Evolutionary conservation across 2,329 filamentous ascomycete species (phyloP).

Genomic region (Diplodia seriata): DNA sequence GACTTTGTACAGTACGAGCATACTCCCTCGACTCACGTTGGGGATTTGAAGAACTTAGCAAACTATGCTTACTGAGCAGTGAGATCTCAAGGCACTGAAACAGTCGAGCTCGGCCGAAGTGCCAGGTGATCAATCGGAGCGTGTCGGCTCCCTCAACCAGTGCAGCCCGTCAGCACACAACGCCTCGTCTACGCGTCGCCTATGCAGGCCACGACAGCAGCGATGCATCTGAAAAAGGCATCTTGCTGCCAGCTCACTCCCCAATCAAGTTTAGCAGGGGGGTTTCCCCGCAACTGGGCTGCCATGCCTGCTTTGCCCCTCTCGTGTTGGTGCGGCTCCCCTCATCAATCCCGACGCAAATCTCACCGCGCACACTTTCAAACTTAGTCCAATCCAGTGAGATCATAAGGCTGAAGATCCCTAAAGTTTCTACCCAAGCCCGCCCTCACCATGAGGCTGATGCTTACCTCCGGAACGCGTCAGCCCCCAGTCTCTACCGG

Average conservation of each 20-base stretch:
- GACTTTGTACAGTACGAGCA: conserved; percentile 19
- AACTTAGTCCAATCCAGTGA: conserved; percentile 15
- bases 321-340: conserved; percentile 23
- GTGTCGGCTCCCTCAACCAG: conserved; percentile 12
- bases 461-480: conserved; percentile 31
- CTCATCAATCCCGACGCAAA: conserved; percentile 28
- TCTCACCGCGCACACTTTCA: neutral
- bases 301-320: conserved; percentile 13
- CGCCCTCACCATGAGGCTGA: conserved; percentile 24
- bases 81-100: conserved; percentile 6
- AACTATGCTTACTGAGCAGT: conserved; percentile 17
- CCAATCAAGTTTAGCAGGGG: neutral
- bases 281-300: conserved; percentile 4
- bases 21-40: conserved; percentile 4
- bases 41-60: neutral
- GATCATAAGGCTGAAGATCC: conserved; percentile 31
- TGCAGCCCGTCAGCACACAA: conserved; percentile 24
- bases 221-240: conserved; percentile 3
- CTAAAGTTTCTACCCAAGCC: neutral
- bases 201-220: conserved; percentile 22
- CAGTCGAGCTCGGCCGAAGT: conserved; percentile 22
- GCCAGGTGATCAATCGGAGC: conserved; percentile 16
- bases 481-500: conserved; percentile 12
- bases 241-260: neutral
- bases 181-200: conserved; percentile 14